These are phyloP conservation scores for Crithidia mellificae DNA, from an alignment of 208 protist species.

Conservation along the genomic window DNA sequence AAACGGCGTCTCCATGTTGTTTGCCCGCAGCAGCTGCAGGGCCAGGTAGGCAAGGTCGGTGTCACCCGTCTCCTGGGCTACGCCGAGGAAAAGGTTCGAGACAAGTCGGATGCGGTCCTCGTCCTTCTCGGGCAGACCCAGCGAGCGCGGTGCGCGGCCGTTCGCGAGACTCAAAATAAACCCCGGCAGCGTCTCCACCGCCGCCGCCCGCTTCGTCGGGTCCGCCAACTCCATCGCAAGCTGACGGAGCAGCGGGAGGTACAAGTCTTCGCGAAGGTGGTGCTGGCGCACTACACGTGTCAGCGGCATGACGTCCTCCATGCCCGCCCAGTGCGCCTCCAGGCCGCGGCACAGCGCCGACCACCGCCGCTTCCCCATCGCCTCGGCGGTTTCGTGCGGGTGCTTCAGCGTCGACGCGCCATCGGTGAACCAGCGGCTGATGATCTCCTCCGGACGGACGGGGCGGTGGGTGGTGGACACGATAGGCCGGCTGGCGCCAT, in stretches of 20 bases:
- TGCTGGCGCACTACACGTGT: conserved; percentile 57
- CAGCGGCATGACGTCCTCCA: conserved; percentile 69
- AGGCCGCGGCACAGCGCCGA: conserved; percentile 38
- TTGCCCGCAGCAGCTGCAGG: conserved; percentile 82
- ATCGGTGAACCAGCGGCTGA: conserved; percentile 74
- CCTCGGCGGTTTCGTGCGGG: conserved; percentile 46
- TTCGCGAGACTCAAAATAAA: conserved; percentile 80
- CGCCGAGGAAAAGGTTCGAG: conserved; percentile 66
- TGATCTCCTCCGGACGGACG: conserved; percentile 42
- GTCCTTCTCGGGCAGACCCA: conserved; percentile 58
- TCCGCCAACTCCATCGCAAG: conserved; percentile 72
- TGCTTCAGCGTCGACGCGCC: conserved; percentile 52
- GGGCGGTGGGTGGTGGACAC: conserved; percentile 25
- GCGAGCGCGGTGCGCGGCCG: conserved; percentile 60
- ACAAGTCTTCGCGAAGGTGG: conserved; percentile 55
- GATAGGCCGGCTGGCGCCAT: not conserved
- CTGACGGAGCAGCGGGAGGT: conserved; percentile 76
- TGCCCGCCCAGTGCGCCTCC: conserved; percentile 40
- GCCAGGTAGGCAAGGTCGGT: conserved; percentile 80
- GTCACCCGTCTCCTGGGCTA: conserved; percentile 80
- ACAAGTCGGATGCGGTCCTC: conserved; percentile 48
- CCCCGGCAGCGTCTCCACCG: conserved; percentile 58
- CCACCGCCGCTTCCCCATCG: conserved; percentile 63
- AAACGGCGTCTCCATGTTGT: conserved; percentile 73
- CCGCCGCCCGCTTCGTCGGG: conserved; percentile 46